Conservation (phyloP, 257 asterid genomes). For the Rubia yunnanensis region DNA sequence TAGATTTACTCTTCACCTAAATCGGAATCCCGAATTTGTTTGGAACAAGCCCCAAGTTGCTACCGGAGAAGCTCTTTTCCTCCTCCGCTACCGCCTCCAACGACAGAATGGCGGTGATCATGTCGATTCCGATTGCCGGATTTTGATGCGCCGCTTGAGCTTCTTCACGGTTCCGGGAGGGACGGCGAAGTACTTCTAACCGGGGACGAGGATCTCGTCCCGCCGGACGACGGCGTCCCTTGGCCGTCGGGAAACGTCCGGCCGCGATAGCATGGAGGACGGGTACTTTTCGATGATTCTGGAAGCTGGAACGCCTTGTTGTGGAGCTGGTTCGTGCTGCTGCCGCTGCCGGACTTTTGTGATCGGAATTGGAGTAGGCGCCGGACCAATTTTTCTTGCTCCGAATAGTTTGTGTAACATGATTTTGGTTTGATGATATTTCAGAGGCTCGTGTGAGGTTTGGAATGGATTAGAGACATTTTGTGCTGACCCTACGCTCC, state of each 20-base stretch:
- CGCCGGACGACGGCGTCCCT: slow-evolving; percentile 52
- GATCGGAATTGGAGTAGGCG: not conserved
- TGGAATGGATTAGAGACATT: slow-evolving; percentile 38
- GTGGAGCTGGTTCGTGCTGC: slow-evolving; percentile 13
- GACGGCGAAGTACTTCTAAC: slow-evolving; percentile 49
- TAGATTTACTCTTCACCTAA: slow-evolving; percentile 32
- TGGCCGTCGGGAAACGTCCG: slow-evolving; percentile 50
- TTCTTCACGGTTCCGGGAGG: slow-evolving; percentile 51
- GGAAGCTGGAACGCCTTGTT: slow-evolving; percentile 74
- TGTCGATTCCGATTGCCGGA: slow-evolving; percentile 1
- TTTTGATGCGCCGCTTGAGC: slow-evolving; percentile 36
- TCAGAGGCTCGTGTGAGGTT: not conserved
- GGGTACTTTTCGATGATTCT: slow-evolving; percentile 53
- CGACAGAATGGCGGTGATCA: not conserved
- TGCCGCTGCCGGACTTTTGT: not conserved
- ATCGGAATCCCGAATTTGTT: slow-evolving; percentile 27
- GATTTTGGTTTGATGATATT: too few relatives aligned
- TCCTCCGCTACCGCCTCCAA: not conserved
- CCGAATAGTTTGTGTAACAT: slow-evolving; percentile 9
- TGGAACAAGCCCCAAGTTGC: not conserved
- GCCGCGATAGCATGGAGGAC: slow-evolving; percentile 38
- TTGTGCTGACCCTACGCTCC: slow-evolving; percentile 50
- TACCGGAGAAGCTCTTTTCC: slow-evolving; percentile 12
- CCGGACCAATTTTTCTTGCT: slow-evolving; percentile 4
- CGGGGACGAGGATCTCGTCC: slow-evolving; percentile 60